Evolutionary conservation across 345 rosid species (phyloP).

Genomic region (Cardamine resedifolia): DNA sequence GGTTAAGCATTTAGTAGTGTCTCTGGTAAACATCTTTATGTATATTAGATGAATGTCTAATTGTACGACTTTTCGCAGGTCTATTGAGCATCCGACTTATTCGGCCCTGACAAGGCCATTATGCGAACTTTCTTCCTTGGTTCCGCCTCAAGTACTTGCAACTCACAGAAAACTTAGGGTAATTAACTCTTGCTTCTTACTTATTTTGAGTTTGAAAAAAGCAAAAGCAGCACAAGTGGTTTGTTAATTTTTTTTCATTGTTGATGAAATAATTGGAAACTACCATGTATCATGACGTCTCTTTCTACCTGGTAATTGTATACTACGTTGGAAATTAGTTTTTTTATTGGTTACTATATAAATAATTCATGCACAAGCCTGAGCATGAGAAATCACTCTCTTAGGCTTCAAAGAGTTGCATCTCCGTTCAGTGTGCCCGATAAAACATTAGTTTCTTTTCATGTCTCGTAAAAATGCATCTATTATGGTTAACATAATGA

Average conservation of each 20-base stretch:
- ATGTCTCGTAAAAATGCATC: background rate
- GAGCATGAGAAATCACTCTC: conserved; percentile 5
- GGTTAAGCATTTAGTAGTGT: conserved; percentile 13
- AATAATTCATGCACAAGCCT: background rate
- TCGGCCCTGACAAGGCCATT: conserved; percentile 96
- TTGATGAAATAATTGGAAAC: background rate
- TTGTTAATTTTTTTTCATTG: background rate
- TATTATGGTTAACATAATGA: background rate
- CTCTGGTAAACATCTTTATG: conserved; percentile 20
- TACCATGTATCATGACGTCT: conserved; percentile 8
- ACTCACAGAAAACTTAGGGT: conserved; percentile 96
- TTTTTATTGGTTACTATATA: background rate
- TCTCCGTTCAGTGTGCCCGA: background rate
- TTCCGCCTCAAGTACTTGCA: conserved; percentile 87
- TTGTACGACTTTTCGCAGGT: conserved; percentile 59
- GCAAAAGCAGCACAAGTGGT: conserved; percentile 6
- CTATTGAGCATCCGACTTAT: conserved; percentile 96
- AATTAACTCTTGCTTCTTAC: conserved; percentile 31
- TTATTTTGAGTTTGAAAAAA: conserved; percentile 16
- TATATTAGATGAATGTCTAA: conserved; percentile 16
- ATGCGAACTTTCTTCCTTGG: conserved; percentile 93
- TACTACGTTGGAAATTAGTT: background rate
- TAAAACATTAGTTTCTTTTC: conserved; percentile 7
- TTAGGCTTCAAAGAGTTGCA: conserved; percentile 2
- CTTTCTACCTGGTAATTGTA: conserved; percentile 18